Base-by-base conservation (phyloP, 1,139 yeast species). In the Pichia sp. region DNA sequence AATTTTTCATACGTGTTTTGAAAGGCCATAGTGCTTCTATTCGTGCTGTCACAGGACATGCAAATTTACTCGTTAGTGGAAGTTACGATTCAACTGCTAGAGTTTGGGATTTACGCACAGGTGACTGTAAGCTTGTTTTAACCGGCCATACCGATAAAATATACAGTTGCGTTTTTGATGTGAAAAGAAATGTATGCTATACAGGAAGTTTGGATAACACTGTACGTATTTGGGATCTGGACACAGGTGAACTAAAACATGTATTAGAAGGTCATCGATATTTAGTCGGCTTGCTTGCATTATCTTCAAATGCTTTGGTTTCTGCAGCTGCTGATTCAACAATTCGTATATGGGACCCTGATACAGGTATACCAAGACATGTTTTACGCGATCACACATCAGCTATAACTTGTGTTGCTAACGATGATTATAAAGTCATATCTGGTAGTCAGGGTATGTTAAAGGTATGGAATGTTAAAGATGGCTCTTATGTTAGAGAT, bases 261-360 rank as follows among this genome's bases (percentile, higher is more conserved):
- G 76, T 86, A 1, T 68, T 87, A 37, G 86, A 80, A 51, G 97
- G 97, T 0, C 98, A 92, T 65, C 81, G 88, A 0, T 86, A 94
- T 15, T 69, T 92, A 22, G 98, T 92, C 22, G 98, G 98, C 0
- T 70, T 92, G 23, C 72, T 94, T 32, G 89, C 86, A 42, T 73
- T 90, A 24, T 82, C 88, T 9, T 82, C 85, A 39, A 81, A 84
- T 22, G 81, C 80, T 39, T 72, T 92, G n/a, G 96, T 92, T 2
- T 85, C 95, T 37, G 98, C 97, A 0, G 97, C 97, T 1, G 97
- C 97, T 0, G 98, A 92, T 64, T 80, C 95, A 1, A 83, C 97
- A 0, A 72, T 92, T 41, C 74, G 97, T 44, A 84, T 92, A 3
- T 92, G 98, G 98, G 85, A 92, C 62, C 94, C 97, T 0, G 78